A percentile compares a stretch with the other conserved stretches of the same genome.
Conservation (phyloP, 148 eudicot species). For the Heliamphora exappendiculata region DNA sequence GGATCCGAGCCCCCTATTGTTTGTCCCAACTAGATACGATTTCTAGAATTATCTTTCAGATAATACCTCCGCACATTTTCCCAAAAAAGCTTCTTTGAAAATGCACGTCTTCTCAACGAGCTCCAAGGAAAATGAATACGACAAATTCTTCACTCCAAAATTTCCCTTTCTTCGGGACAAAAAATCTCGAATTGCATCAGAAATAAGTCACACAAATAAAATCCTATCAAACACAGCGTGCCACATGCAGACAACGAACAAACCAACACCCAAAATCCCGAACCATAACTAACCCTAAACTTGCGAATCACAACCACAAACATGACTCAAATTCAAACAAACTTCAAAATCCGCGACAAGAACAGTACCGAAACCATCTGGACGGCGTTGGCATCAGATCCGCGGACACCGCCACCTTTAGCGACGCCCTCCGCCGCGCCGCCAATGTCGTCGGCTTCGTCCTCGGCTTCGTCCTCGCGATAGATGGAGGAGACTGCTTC, state of each 20-base stretch:
- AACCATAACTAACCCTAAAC: neutral
- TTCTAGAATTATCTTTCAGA: neutral
- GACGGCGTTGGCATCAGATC: neutral
- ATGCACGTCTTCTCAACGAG: neutral
- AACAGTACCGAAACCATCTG: constrained; percentile 6
- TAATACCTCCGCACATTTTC: neutral
- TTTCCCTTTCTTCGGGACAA: neutral
- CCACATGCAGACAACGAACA: neutral
- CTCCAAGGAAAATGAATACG: neutral
- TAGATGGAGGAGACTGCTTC: constrained; percentile 70
- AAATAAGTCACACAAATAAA: neutral
- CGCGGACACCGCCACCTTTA: constrained; percentile 3
- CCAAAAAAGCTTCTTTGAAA: neutral
- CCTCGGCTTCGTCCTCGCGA: constrained; percentile 9
- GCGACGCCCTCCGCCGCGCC: neutral
- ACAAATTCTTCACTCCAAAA: neutral
- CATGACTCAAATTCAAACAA: constrained; percentile 1
- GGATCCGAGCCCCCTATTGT: neutral
- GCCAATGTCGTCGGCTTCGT: neutral
- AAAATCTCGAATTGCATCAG: neutral
- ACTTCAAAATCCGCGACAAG: neutral
- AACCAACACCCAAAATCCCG: neutral
- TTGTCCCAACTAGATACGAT: neutral
- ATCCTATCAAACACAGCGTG: neutral
- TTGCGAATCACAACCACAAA: neutral